Conservation (phyloP, 2,329 filamentous ascomycete species). For the Volutella citrinella region DNA sequence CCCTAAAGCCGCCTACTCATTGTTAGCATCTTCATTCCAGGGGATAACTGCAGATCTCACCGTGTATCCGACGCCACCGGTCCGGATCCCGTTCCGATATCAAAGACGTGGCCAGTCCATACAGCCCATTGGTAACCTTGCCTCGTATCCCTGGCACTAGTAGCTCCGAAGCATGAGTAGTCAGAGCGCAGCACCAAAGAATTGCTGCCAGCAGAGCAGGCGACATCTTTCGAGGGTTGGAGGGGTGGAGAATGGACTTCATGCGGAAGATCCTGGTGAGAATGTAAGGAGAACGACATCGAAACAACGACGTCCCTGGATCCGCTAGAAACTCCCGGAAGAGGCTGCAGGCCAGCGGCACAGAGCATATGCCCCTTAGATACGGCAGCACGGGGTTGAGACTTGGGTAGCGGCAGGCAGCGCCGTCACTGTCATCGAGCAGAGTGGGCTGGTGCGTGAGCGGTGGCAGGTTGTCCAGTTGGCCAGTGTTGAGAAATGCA, state of each 20-base stretch:
- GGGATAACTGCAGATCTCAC: too few relatives aligned
- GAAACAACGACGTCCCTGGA: conserved; percentile 40
- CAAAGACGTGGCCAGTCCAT: too few relatives aligned
- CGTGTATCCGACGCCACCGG: too few relatives aligned
- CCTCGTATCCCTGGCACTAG: conserved; percentile 38
- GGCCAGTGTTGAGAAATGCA: too few relatives aligned
- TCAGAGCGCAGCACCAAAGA: conserved; percentile 46
- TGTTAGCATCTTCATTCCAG: too few relatives aligned
- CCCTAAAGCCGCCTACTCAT: too few relatives aligned
- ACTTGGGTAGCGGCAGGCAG: conserved; percentile 33
- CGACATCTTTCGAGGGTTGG: conserved; percentile 38
- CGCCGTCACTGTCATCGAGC: conserved; percentile 13
- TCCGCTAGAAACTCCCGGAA: conserved; percentile 47
- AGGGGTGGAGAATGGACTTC: conserved; percentile 39
- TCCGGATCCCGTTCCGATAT: too few relatives aligned
- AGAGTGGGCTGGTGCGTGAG: too few relatives aligned
- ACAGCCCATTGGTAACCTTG: conserved; percentile 36
- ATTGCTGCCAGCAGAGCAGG: conserved; percentile 45
- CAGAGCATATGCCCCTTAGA: too few relatives aligned
- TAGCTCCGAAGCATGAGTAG: conserved; percentile 42
- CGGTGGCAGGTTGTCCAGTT: too few relatives aligned
- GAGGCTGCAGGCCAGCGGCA: conserved; percentile 42
- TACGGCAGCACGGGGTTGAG: conserved; percentile 40
- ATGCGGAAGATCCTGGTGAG: conserved; percentile 44
- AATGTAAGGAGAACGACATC: conserved; percentile 45